These are phyloP conservation scores for Vicia faba DNA, from an alignment of 306 rosid genomes.

Conservation along the genomic window DNA sequence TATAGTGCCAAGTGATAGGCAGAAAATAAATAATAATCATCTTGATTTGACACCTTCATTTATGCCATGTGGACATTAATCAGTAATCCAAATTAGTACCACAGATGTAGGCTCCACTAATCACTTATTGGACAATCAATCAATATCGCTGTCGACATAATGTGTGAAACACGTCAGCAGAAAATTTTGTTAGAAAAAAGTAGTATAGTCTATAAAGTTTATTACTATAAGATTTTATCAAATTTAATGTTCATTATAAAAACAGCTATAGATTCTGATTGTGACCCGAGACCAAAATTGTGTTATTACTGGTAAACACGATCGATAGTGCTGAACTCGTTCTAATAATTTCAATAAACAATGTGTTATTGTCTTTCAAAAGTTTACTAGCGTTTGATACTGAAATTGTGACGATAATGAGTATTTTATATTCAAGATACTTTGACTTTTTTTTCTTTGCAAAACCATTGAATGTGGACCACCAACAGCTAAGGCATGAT, in stretches of 20 bases:
- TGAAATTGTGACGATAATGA: neutral
- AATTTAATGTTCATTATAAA: constrained; percentile 12
- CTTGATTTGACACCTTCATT: constrained; percentile 20
- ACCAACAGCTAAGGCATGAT: neutral
- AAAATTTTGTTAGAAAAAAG: neutral
- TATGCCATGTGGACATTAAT: constrained; percentile 19
- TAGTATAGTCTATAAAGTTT: neutral
- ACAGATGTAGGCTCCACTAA: constrained; percentile 7
- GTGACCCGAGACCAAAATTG: neutral
- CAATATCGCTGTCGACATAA: constrained; percentile 18
- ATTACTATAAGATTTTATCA: neutral
- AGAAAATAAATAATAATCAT: neutral
- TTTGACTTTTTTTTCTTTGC: no score
- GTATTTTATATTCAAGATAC: neutral
- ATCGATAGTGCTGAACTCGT: neutral
- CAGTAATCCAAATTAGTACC: constrained; percentile 1
- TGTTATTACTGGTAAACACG: neutral
- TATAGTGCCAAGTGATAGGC: constrained; percentile 24
- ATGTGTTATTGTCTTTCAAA: neutral
- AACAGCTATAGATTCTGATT: neutral
- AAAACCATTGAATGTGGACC: no score
- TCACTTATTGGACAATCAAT: neutral
- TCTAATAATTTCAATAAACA: constrained; percentile 1
- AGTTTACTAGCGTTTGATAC: constrained; percentile 6
- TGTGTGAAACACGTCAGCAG: neutral